These are phyloP conservation scores for Trypanosoma mega DNA, from an alignment of 208 protist species.

Conservation along the genomic window DNA sequence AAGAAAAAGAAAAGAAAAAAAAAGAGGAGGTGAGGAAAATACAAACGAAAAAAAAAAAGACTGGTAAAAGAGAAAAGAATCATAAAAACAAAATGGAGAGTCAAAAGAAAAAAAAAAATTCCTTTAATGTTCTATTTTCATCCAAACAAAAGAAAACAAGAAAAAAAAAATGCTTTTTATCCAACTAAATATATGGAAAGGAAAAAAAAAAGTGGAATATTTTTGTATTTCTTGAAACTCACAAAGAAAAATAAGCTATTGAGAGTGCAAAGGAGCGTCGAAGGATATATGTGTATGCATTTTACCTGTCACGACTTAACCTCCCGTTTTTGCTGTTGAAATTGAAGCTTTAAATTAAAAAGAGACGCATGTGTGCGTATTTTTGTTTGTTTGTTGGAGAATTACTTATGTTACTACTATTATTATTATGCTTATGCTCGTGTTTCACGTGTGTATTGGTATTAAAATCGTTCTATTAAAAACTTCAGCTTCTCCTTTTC, in stretches of 20 bases:
- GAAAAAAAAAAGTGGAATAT: no score
- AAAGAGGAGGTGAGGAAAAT: background rate
- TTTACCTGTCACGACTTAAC: no score
- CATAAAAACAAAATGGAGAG: background rate
- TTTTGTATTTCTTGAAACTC: no score
- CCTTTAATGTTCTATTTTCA: background rate
- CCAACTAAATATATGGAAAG: constrained; percentile 7
- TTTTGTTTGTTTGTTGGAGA: no score
- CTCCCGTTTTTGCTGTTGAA: no score
- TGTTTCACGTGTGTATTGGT: constrained; percentile 8
- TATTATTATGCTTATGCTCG: no score
- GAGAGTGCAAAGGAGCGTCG: no score
- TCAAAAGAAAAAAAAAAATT: background rate
- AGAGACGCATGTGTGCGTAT: no score
- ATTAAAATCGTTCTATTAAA: constrained; percentile 2
- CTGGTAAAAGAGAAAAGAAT: background rate
- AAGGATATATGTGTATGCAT: no score
- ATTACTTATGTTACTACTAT: no score
- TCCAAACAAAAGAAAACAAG: background rate
- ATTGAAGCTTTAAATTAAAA: no score
- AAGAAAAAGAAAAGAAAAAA: constrained; percentile 20
- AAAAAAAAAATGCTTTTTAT: constrained; percentile 2
- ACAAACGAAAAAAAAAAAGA: constrained; percentile 1
- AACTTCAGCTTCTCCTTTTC: background rate
- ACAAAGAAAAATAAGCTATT: no score